These are phyloP conservation scores for Alternaria tenuissima DNA, from an alignment of 2,329 filamentous ascomycete species.

Conservation along the genomic window DNA sequence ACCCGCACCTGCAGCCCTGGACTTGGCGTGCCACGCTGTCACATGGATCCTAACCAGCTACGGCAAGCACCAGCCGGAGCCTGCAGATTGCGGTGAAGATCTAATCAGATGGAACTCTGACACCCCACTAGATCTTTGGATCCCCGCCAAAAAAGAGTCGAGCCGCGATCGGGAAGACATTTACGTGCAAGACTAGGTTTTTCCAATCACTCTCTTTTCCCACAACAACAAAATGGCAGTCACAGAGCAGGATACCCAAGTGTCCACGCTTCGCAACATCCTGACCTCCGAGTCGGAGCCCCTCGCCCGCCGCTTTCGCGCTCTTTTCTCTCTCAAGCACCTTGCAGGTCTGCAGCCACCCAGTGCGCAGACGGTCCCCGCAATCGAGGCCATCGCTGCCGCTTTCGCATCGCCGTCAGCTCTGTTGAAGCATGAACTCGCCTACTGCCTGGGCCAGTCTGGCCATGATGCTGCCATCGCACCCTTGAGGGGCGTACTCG, in stretches of 20 bases:
- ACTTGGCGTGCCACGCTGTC: conserved; percentile 19
- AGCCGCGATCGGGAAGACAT: conserved; percentile 22
- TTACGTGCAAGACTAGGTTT: neutral
- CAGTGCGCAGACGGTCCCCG: conserved; percentile 66
- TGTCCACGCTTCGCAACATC: conserved; percentile 73
- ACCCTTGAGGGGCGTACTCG: conserved; percentile 75
- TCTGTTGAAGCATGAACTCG: conserved; percentile 93
- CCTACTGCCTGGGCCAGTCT: conserved; percentile 95
- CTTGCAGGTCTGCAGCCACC: conserved; percentile 74
- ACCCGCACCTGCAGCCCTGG: conserved; percentile 17
- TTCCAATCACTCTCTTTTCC: neutral
- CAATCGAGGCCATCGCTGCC: conserved; percentile 84
- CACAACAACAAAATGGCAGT: conserved; percentile 34
- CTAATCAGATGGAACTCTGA: conserved; percentile 38
- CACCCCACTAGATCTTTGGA: conserved; percentile 25
- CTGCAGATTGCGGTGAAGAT: conserved; percentile 19
- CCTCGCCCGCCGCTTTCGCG: conserved; percentile 89
- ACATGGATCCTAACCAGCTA: conserved; percentile 7
- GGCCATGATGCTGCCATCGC: conserved; percentile 77
- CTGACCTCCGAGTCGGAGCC: conserved; percentile 82
- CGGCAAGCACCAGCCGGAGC: neutral
- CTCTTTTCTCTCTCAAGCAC: conserved; percentile 97
- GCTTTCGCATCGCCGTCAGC: conserved; percentile 86
- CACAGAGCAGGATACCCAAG: conserved; percentile 54
- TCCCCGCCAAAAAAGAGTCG: conserved; percentile 40